Conservation (phyloP, 768 basidiomycete species). For the Pulveroboletus sp. region DNA sequence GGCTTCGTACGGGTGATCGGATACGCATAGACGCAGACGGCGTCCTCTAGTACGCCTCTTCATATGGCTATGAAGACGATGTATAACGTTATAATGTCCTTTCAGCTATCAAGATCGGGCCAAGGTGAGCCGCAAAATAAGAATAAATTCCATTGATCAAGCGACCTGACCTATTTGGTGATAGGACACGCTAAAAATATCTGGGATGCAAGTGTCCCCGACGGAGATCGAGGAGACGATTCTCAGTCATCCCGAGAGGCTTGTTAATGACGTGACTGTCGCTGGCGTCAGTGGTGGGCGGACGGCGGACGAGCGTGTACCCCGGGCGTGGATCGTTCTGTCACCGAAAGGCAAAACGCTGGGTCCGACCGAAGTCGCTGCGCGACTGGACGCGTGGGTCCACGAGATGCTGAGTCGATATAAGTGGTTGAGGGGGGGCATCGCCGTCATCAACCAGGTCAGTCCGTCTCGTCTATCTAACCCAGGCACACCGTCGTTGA, state of each 20-base stretch:
- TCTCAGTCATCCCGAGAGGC: conserved; percentile 52
- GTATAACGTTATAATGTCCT: background rate
- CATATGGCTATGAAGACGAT: background rate
- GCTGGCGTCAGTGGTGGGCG: conserved; percentile 72
- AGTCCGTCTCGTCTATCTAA: conserved; percentile 11
- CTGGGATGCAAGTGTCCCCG: conserved; percentile 76
- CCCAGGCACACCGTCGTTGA: background rate
- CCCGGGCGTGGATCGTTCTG: conserved; percentile 75
- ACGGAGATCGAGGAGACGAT: conserved; percentile 70
- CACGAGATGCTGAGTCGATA: conserved; percentile 62
- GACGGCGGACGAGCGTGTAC: conserved; percentile 66
- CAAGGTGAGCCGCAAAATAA: conserved; percentile 43
- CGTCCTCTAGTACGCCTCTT: conserved; percentile 54
- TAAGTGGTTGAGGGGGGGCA: conserved; percentile 73
- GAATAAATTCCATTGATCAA: too few relatives aligned
- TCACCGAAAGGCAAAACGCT: conserved; percentile 48
- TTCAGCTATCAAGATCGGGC: conserved; percentile 66
- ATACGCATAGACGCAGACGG: conserved; percentile 58
- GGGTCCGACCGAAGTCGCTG: conserved; percentile 38
- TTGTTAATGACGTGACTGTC: conserved; percentile 64
- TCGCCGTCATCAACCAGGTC: conserved; percentile 61
- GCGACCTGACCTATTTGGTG: background rate
- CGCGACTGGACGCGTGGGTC: conserved; percentile 56
- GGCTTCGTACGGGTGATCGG: conserved; percentile 72
- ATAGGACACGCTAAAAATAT: conserved; percentile 77